Percentiles rank a stretch among this genome's conserved stretches.
Evolutionary conservation across 352 stramenopile species (phyloP).

Genomic region (Phytophthora palmivora): DNA sequence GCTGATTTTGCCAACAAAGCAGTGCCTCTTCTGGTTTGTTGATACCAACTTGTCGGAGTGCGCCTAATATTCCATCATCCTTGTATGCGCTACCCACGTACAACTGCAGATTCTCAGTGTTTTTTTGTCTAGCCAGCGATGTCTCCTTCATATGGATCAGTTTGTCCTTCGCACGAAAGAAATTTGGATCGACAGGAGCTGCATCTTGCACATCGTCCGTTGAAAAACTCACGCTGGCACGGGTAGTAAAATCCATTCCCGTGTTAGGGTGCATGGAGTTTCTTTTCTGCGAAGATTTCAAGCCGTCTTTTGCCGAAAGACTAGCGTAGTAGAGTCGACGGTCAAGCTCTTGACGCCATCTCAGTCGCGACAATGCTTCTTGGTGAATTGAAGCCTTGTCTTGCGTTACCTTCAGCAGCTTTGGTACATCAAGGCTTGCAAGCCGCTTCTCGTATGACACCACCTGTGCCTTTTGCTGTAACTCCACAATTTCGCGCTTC

Average conservation of each 20-base stretch:
- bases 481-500: slow-evolving; percentile 69
- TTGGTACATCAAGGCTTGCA: slow-evolving; percentile 64
- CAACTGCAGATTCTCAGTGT: slow-evolving; percentile 64
- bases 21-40: slow-evolving; percentile 80
- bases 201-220: slow-evolving; percentile 16
- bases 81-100: slow-evolving; percentile 80
- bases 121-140: slow-evolving; percentile 57
- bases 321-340: slow-evolving; percentile 53
- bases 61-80: slow-evolving; percentile 74
- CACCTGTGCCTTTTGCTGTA: slow-evolving; percentile 78
- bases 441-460: slow-evolving; percentile 75
- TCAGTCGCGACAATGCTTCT: slow-evolving; percentile 62
- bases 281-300: slow-evolving; percentile 25
- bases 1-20: slow-evolving; percentile 82
- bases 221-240: slow-evolving; percentile 5
- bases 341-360: slow-evolving; percentile 74
- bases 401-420: slow-evolving; percentile 67
- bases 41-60: slow-evolving; percentile 78
- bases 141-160: slow-evolving; percentile 82
- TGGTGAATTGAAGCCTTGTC: slow-evolving; percentile 76
- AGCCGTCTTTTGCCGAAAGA: slow-evolving; percentile 29
- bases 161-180: slow-evolving; percentile 74
- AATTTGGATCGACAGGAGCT: slow-evolving; percentile 46
- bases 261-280: slow-evolving; percentile 1
- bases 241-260: background rate